Base-by-base conservation (phyloP, 768 basidiomycete genomes). In the Pleurotus djamor region DNA sequence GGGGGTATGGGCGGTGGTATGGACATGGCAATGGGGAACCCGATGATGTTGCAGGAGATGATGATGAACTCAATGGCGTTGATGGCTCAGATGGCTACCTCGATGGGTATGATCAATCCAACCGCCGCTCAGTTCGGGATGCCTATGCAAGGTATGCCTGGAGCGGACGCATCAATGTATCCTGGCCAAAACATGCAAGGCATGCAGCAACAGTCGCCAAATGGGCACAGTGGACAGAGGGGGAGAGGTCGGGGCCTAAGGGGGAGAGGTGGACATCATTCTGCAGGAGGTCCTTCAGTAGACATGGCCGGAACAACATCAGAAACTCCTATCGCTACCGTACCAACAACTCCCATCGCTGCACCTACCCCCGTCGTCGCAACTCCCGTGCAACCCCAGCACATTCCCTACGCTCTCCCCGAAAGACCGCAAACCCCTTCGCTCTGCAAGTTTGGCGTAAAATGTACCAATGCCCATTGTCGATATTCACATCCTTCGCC, bases 401-500 rank as follows among this genome's bases (percentile, higher is more conserved):
- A 77, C 52, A 68, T 75, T 51, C 76, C 79, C 2, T 90, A 85
- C 66, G 79, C 78, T 3, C 68, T 85, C 14, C 89, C 89, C n/a
- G 86, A 89, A 61, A 82, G 92, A 35, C 92, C 92, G 1, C 88
- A 89, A 65, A 92, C 92, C 1, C 92, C 92, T 0, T 92, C 91
- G 0, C 79, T 99, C 17, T 99, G 97, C 85, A 97, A 97, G 75
- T 98, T 91, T 64, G 87, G 83, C 9, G 79, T 89, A 21, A 96
- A 95, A 64, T 99, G 97, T 74, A 90, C 89, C 51, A 96, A 98
- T 71, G 80, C 90, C 0, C 80, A 88, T 48, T 99, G 97, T 72
- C 82, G 90, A 14, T 98, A 86, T 72, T 93, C 94, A 7, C 97
- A 99, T 71, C 96, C 97, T 4, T 94, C 92, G 7, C 97, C 97